A percentile compares a stretch with the other conserved stretches of the same genome.
Evolutionary conservation across 2,329 filamentous ascomycete species (phyloP).

Genomic region (Whalleya microplaca): DNA sequence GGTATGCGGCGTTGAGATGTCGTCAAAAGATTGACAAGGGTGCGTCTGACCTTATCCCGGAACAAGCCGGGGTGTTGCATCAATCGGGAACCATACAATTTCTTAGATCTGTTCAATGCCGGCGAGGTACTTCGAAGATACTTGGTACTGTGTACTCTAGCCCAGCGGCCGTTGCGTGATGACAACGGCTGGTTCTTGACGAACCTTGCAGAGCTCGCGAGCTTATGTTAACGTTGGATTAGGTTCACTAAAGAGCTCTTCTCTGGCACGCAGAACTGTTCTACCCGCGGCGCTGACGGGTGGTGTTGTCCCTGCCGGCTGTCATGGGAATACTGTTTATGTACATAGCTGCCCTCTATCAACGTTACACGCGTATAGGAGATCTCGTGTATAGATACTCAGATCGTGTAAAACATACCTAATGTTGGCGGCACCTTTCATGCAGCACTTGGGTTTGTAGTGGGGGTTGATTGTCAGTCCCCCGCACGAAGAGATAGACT

Average conservation of each 20-base stretch:
- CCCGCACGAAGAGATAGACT: neutral
- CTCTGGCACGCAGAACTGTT: neutral
- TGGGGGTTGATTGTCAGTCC: neutral
- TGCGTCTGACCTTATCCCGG: slow-evolving; percentile 32
- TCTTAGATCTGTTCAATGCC: slow-evolving; percentile 22
- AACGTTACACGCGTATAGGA: neutral
- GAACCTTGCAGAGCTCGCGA: neutral
- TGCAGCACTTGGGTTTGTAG: neutral
- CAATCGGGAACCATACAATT: slow-evolving; percentile 18
- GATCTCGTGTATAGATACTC: neutral
- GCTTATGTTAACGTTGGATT: neutral
- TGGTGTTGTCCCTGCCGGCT: neutral
- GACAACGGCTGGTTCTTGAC: neutral
- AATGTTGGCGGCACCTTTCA: neutral
- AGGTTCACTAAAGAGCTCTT: neutral
- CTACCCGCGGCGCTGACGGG: neutral
- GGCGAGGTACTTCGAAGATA: slow-evolving; percentile 5
- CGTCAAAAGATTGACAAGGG: slow-evolving; percentile 38
- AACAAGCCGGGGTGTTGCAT: slow-evolving; percentile 27
- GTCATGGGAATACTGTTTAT: neutral
- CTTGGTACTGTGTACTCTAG: neutral
- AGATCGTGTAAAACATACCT: neutral
- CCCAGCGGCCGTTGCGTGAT: neutral
- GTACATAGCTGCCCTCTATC: neutral
- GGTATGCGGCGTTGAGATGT: slow-evolving; percentile 35